Evolutionary conservation across 257 asterid genomes (phyloP).

Genomic region (Solanum lignicaule): DNA sequence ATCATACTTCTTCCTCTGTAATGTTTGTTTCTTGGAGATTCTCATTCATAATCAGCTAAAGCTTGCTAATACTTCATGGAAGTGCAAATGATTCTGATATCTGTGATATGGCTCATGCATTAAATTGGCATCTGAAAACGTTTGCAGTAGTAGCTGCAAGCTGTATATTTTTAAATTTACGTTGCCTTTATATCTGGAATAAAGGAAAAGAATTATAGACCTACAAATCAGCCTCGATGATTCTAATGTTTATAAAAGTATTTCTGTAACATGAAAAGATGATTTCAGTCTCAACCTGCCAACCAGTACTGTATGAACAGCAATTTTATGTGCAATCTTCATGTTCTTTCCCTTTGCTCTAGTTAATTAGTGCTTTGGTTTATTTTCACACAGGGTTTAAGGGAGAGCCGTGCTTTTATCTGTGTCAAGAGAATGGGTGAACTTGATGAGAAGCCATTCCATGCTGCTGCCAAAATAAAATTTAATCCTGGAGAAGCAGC

Average conservation of each 20-base stretch:
- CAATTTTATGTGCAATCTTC: not conserved
- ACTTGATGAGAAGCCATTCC: conserved; percentile 7
- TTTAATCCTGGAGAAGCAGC: not conserved
- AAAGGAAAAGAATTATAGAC: not conserved
- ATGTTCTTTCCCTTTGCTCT: not conserved
- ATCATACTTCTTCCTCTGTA: not conserved
- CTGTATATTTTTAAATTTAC: not conserved
- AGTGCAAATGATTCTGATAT: not conserved
- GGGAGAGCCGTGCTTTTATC: not conserved
- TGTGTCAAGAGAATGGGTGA: conserved; percentile 25
- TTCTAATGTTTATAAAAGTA: not conserved
- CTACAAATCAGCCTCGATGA: not conserved
- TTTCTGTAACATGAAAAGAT: not conserved
- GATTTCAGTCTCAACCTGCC: not conserved
- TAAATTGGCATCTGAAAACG: not conserved
- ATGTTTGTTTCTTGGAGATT: not conserved
- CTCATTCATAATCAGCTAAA: not conserved
- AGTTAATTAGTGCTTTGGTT: not conserved
- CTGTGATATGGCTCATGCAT: not conserved
- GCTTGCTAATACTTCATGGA: not conserved
- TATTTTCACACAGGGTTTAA: conserved; percentile 4
- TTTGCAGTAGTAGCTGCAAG: not conserved
- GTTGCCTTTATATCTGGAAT: not conserved
- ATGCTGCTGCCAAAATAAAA: not conserved
- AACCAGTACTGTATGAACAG: not conserved